Evolutionary conservation across 2,329 filamentous ascomycete species (phyloP), one percentile per base, ranked within the genome.

Genomic region (Gaeumannomyces tritici): DNA sequence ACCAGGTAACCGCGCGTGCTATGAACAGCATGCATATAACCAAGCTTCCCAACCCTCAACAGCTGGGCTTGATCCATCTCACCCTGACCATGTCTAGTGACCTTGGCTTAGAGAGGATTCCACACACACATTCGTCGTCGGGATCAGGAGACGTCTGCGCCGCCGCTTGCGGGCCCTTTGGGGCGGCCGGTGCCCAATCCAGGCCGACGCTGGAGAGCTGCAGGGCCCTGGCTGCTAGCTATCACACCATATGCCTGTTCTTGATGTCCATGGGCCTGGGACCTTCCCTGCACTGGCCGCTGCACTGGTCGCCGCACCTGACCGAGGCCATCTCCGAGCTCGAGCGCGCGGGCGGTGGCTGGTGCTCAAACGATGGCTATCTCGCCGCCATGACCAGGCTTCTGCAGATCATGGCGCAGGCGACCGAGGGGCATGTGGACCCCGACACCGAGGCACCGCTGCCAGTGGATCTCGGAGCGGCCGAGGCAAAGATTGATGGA

Each of bases 201-300:
- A 64, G 64, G n/a, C 67, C 66, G 59, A 66, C 65, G 2, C 55
- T 64, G n/a, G 77, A 78, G 28, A 76, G 77, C 61, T 74, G 77
- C 61, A 72, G 77, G 58, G 76, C 77, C 2, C 70, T 77, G 15
- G 73, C 75, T 4, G 78, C 76, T 4, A 73, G 75, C 31, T 80
- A 75, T 64, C 77, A 76, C 64, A 66, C 79, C 15, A 74, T 75
- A 13, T 76, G 76, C 15, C 61, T 63, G 29, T 42, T 67, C 15
- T 60, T 63, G 7, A 59, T 55, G 35, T 33, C 42, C 24, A 35
- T 61, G 7, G 28, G 35, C 7, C 60, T 57, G 42, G 62, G 64
- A 55, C 51, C 66, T 21, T 57, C 57, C n/a, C 63, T 65, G 58
- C 64, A 78, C 73, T 33, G 78, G 72, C 51, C 78, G 72, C 66